Percentiles rank a stretch among this genome's conserved stretches.
These are phyloP conservation scores for Crithidia acanthocephali DNA, from an alignment of 208 protist genomes.

Conservation along the genomic window DNA sequence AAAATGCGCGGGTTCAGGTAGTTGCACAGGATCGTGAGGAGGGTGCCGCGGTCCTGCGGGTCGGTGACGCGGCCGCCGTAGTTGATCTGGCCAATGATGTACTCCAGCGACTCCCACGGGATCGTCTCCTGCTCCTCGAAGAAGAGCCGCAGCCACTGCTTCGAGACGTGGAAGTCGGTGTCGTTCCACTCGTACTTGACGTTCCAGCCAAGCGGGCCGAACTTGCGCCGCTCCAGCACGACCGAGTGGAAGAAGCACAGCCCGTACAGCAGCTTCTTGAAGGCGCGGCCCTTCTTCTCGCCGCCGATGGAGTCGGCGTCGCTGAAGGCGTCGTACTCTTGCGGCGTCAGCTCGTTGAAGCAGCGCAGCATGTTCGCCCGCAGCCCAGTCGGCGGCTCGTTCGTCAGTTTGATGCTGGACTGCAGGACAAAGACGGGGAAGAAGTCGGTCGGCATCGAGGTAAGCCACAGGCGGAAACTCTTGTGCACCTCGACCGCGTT, in stretches of 20 bases:
- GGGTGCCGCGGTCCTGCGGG: constrained; percentile 94
- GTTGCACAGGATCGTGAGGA: constrained; percentile 92
- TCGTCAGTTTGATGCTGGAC: constrained; percentile 98
- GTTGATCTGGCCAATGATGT: constrained; percentile 98
- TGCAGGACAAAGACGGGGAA: constrained; percentile 98
- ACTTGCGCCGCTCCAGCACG: constrained; percentile 95
- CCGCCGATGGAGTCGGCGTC: constrained; percentile 56
- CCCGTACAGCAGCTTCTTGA: constrained; percentile 96
- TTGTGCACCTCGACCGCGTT: constrained; percentile 59
- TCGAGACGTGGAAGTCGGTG: constrained; percentile 96
- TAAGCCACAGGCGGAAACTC: constrained; percentile 98
- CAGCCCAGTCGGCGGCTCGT: constrained; percentile 97
- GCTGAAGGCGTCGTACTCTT: constrained; percentile 79
- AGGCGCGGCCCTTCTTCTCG: constrained; percentile 75
- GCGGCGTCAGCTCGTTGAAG: constrained; percentile 85
- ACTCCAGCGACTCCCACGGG: constrained; percentile 97
- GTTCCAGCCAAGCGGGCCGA: constrained; percentile 98
- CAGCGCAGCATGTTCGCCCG: constrained; percentile 97
- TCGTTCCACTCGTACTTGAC: constrained; percentile 98
- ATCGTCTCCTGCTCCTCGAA: constrained; percentile 95
- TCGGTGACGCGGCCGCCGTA: constrained; percentile 99
- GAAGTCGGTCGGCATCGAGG: constrained; percentile 97
- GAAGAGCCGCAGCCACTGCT: constrained; percentile 96
- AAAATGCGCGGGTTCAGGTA: constrained; percentile 90
- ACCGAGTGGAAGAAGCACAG: constrained; percentile 98